Conservation (phyloP, 2,329 filamentous ascomycete species). For the Aspergillus chevalieri region DNA sequence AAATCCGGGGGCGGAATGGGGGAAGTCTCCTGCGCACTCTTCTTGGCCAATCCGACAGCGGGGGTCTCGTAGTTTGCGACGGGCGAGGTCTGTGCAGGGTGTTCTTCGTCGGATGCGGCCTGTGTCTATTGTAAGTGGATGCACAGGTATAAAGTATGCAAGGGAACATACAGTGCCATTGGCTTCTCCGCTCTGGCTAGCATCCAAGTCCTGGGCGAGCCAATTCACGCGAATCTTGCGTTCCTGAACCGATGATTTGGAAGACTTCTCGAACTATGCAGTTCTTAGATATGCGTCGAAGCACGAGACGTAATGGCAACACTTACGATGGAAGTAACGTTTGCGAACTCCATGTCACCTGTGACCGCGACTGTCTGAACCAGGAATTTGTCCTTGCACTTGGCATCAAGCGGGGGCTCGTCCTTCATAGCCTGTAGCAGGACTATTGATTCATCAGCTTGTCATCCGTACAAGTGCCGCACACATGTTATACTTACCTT, state of each 20-base stretch:
- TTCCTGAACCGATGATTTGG: constrained; percentile 77
- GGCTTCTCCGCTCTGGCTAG: constrained; percentile 18
- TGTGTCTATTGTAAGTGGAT: constrained; percentile 9
- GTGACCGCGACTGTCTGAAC: constrained; percentile 86
- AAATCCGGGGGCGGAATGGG: constrained; percentile 32
- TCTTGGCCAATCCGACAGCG: constrained; percentile 39
- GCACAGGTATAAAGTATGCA: neutral
- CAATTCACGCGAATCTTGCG: constrained; percentile 93
- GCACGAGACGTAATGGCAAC: neutral
- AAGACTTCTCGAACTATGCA: constrained; percentile 64
- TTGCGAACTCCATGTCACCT: constrained; percentile 74
- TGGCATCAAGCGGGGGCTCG: constrained; percentile 76
- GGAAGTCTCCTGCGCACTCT: constrained; percentile 26
- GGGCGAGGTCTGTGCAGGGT: constrained; percentile 52
- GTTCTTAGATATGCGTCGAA: constrained; percentile 4
- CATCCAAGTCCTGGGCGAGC: constrained; percentile 55
- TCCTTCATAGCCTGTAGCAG: constrained; percentile 97
- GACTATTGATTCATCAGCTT: constrained; percentile 50
- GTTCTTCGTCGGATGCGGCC: constrained; percentile 38
- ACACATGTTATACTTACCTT: constrained; percentile 53
- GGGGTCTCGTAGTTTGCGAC: constrained; percentile 45
- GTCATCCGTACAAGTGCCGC: neutral
- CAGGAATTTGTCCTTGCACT: constrained; percentile 96
- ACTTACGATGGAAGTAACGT: constrained; percentile 73
- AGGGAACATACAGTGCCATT: constrained; percentile 32